Base-by-base conservation (phyloP, 352 stramenopile species). In the Pythium chondricola region DNA sequence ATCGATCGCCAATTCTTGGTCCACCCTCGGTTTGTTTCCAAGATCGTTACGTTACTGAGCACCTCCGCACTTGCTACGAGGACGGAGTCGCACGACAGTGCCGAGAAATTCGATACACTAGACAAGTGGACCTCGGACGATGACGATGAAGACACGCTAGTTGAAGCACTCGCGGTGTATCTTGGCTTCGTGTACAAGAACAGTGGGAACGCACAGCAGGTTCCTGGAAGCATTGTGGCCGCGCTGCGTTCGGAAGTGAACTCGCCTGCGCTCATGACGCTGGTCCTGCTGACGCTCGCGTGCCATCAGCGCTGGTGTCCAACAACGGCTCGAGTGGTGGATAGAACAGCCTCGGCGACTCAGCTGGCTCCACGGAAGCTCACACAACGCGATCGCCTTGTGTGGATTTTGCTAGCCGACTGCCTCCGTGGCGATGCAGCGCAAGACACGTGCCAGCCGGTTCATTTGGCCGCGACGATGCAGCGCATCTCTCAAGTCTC, bases 21-120 rank as follows among this genome's bases (percentile, higher is more conserved):
- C n/a, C 67, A 68, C 29, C 61, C 80, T 16, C 64, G 75, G 3
- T 84, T 85, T 41, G 47, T 82, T 5, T 51, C 63, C n/a, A 87
- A 85, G 50, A 36, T 87, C 16, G 29, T 77, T 16, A 48, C 57
- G 1, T 24, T 87, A 0, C 26, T 87, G 17, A 64, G 57, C 21
- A 66, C 43, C 2, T 57, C 56, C 0, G 18, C 45, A 29, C 24
- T 65, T 7, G 56, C 40, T 4, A 30, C 21, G 9, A 58, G 56
- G 29, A 47, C 35, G 13, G 53, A 55, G 11, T 5, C 35, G 8
- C 16, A 18, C 20, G 17, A 26, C 5, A 36, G 25, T 31, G 21
- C 20, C n/a, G 30, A n/a, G 17, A 30, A 20, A 10, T 56, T 61
- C 13, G 32, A 17, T 6, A 35, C 40, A 17, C n/a, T 18, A 3